Evolutionary conservation across 2,329 filamentous ascomycete genomes (phyloP).

Genomic region (Diaporthe helianthi): DNA sequence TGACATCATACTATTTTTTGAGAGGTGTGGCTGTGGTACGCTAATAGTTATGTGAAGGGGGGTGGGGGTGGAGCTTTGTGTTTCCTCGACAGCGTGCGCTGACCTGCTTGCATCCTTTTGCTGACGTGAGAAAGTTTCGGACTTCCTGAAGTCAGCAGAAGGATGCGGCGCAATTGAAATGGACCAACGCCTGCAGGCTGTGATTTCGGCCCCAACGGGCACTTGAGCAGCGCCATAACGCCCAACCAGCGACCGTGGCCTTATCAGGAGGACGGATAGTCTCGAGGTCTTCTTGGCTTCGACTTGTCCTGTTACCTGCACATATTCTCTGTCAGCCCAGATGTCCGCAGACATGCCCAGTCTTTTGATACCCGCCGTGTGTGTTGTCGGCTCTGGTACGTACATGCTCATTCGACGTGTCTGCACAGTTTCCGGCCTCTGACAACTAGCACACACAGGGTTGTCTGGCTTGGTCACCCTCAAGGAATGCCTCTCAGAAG

Average conservation of each 20-base stretch:
- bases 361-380: not conserved
- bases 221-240: not conserved
- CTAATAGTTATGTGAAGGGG: too few relatives aligned
- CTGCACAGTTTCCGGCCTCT: not conserved
- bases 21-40: too few relatives aligned
- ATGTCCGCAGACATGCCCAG: slow-evolving; percentile 8
- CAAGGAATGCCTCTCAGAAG: slow-evolving; percentile 48
- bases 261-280: not conserved
- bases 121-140: slow-evolving; percentile 8
- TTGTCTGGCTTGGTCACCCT: slow-evolving; percentile 45
- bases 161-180: slow-evolving; percentile 10
- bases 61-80: too few relatives aligned
- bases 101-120: not conserved
- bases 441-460: slow-evolving; percentile 37
- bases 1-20: too few relatives aligned
- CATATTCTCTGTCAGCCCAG: not conserved
- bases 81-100: too few relatives aligned
- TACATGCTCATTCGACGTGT: not conserved
- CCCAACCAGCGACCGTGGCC: not conserved
- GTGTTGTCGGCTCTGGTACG: slow-evolving; percentile 31
- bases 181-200: not conserved
- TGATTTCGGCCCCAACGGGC: not conserved
- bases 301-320: not conserved
- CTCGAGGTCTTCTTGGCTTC: not conserved
- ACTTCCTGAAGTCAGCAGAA: too few relatives aligned